Percentiles rank a stretch among this genome's conserved stretches.
phyloP scores from a whole-genome alignment of 225 moss, liverwort and hornwort genomes.

The Thuidium tamariscinum region DNA sequence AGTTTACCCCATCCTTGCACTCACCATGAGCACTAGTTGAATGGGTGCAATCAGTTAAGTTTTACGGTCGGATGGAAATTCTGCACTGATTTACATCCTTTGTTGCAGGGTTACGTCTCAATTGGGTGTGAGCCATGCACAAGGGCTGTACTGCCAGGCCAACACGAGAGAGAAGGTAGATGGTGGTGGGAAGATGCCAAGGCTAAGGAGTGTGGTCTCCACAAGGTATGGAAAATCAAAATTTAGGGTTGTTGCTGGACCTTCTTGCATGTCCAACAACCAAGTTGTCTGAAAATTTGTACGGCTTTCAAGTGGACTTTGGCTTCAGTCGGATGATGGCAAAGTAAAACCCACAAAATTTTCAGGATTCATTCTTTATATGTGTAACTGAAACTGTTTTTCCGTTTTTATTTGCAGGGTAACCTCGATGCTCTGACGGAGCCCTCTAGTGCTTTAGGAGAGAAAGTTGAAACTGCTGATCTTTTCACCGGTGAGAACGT shows the following conservation, averaged over 20 bases:
- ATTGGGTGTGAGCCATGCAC: slow-evolving; percentile 99
- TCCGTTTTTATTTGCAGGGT: slow-evolving; percentile 24
- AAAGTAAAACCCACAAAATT: not conserved
- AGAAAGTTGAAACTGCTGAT: slow-evolving; percentile 34
- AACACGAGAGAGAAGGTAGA: slow-evolving; percentile 96
- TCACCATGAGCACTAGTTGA: not conserved
- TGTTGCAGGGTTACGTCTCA: slow-evolving; percentile 74
- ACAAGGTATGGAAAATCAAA: slow-evolving; percentile 43
- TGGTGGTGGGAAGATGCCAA: slow-evolving; percentile 99
- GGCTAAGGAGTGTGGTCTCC: slow-evolving; percentile 91
- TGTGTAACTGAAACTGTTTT: not conserved
- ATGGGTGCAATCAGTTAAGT: not conserved
- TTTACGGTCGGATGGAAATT: not conserved
- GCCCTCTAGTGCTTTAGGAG: slow-evolving; percentile 1
- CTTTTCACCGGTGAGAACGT: slow-evolving; percentile 69
- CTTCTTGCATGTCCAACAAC: too few relatives aligned
- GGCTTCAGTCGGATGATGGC: not conserved
- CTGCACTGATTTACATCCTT: not conserved
- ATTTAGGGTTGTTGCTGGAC: not conserved
- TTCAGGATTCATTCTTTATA: not conserved
- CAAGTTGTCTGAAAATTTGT: not conserved
- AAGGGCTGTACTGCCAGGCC: slow-evolving; percentile 74
- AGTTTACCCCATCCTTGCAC: not conserved
- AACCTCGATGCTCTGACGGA: slow-evolving; percentile 36
- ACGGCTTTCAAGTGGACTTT: not conserved